A percentile compares a stretch with the other conserved stretches of the same genome.
Evolutionary conservation across 192 early-diverging fungal species (phyloP).

Genomic region (Coemansia sp.): DNA sequence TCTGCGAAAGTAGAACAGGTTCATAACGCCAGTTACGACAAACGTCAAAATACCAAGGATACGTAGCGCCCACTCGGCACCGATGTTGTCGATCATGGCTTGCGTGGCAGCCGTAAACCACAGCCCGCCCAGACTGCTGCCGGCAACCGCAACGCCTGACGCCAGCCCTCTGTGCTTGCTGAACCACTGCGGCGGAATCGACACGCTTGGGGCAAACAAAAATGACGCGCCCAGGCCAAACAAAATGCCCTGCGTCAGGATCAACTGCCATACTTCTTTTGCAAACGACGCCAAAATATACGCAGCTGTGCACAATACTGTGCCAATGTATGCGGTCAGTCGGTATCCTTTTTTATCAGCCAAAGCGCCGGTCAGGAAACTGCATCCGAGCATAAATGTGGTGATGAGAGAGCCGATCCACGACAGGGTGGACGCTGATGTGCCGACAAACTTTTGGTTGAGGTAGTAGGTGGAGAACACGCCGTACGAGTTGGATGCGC

Average conservation of each 20-base stretch:
- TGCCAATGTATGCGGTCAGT: constrained; percentile 30
- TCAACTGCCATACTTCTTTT: constrained; percentile 66
- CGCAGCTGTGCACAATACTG: constrained; percentile 31
- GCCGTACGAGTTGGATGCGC: constrained; percentile 41
- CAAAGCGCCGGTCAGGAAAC: constrained; percentile 37
- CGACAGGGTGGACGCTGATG: constrained; percentile 30
- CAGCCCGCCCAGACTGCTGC: constrained; percentile 62
- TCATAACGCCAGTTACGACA: constrained; percentile 32
- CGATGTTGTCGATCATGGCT: constrained; percentile 61
- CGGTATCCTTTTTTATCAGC: constrained; percentile 43
- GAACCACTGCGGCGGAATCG: constrained; percentile 66
- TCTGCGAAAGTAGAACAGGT: constrained; percentile 32
- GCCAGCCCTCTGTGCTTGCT: constrained; percentile 56
- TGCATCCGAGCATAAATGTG: constrained; percentile 26
- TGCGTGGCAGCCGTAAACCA: constrained; percentile 62
- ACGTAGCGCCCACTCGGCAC: constrained; percentile 67
- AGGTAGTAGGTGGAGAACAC: constrained; percentile 52
- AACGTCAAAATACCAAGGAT: constrained; percentile 61
- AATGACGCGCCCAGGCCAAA: constrained; percentile 61
- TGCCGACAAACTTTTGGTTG: constrained; percentile 29
- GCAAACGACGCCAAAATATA: constrained; percentile 46
- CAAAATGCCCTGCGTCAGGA: constrained; percentile 65
- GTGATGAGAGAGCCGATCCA: constrained; percentile 48
- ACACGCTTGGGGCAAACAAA: constrained; percentile 57
- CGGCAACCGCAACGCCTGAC: constrained; percentile 63